Evolutionary conservation across 2,329 filamentous ascomycete genomes (phyloP).

Genomic region (Botryotinia convoluta): DNA sequence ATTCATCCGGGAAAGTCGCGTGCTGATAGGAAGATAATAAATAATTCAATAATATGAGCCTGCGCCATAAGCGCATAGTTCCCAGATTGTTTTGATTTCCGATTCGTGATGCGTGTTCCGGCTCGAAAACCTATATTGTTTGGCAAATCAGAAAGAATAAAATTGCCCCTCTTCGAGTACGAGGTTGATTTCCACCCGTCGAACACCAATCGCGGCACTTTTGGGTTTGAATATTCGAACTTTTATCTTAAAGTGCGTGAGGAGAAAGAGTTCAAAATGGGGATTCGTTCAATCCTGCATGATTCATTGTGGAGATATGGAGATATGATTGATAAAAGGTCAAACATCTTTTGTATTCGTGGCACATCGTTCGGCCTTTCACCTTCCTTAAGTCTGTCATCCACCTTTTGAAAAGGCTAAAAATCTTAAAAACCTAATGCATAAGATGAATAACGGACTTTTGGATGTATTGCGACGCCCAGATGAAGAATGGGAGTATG

Average conservation of each 20-base stretch:
- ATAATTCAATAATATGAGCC: slow-evolving; percentile 23
- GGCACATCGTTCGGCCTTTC: slow-evolving; percentile 10
- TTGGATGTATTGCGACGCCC: background rate
- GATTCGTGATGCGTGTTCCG: slow-evolving; percentile 27
- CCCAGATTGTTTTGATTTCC: slow-evolving; percentile 24
- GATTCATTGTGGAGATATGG: slow-evolving; percentile 15
- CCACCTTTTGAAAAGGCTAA: background rate
- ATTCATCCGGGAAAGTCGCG: slow-evolving; percentile 18
- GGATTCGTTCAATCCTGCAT: slow-evolving; percentile 8
- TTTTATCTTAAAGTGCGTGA: background rate
- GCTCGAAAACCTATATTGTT: slow-evolving; percentile 24
- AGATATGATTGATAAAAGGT: slow-evolving; percentile 12
- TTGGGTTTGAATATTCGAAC: background rate
- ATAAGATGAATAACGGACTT: background rate
- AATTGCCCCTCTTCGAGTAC: slow-evolving; percentile 17
- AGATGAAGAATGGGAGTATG: background rate
- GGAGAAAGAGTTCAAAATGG: background rate
- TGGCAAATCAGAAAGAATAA: slow-evolving; percentile 11
- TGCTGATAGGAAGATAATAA: slow-evolving; percentile 27
- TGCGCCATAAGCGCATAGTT: slow-evolving; percentile 33
- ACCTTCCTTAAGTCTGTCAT: background rate
- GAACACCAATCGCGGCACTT: slow-evolving; percentile 18
- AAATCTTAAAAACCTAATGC: background rate
- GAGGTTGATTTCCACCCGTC: slow-evolving; percentile 2
- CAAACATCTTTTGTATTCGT: slow-evolving; percentile 11